Conservation (phyloP, 257 asterid genomes). For the Datura wrightii region DNA sequence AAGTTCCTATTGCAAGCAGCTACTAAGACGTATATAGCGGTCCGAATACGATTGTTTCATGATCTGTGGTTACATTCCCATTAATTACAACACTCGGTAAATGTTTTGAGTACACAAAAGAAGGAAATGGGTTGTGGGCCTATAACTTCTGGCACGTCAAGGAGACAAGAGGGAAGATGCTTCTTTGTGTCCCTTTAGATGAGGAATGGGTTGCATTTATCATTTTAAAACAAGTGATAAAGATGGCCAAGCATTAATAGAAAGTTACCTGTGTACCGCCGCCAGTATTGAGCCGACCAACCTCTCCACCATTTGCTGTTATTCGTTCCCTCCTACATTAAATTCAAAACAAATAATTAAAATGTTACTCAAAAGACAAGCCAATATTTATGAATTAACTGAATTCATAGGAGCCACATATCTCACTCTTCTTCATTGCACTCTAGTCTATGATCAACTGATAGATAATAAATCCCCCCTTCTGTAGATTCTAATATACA, state of each 20-base stretch:
- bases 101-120: background rate
- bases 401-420: conserved; percentile 2
- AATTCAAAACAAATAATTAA: conserved; percentile 36
- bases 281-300: conserved; percentile 82
- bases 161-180: background rate
- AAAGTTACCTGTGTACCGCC: conserved; percentile 79
- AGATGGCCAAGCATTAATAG: background rate
- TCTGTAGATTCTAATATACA: conserved; percentile 78
- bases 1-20: background rate
- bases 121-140: background rate
- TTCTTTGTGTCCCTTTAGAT: background rate
- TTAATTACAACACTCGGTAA: background rate
- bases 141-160: background rate
- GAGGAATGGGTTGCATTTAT: background rate
- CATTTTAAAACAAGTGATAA: background rate
- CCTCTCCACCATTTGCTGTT: conserved; percentile 80
- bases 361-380: conserved; percentile 27
- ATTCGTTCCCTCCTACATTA: conserved; percentile 72
- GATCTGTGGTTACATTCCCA: background rate
- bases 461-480: conserved; percentile 65
- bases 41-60: background rate
- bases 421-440: conserved; percentile 81
- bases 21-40: background rate
- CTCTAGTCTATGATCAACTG: conserved; percentile 90
- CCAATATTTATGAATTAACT: background rate